Percentiles rank a stretch among this genome's conserved stretches.
These are phyloP conservation scores for Lachancea nothofagi DNA, from an alignment of 805 yeast species.

Conservation along the genomic window DNA sequence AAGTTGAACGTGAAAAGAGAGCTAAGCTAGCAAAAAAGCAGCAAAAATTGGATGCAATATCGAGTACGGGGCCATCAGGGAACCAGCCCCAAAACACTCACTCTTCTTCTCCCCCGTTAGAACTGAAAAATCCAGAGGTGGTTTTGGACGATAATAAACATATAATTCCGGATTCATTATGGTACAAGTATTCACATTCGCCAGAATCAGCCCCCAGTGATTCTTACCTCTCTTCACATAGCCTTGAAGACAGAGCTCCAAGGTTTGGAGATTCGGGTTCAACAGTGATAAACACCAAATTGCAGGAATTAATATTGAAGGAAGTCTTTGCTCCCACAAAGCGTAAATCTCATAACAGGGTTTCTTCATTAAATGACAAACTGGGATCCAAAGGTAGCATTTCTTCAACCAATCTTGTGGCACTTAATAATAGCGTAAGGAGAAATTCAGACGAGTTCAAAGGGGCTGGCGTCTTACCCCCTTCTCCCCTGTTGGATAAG, in stretches of 20 bases:
- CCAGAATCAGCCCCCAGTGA: constrained; percentile 32
- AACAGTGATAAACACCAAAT: constrained; percentile 62
- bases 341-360: constrained; percentile 4
- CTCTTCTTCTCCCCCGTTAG: constrained; percentile 4
- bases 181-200: constrained; percentile 53
- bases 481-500: constrained; percentile 21
- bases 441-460: constrained; percentile 7
- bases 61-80: background rate
- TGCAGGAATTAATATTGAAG: constrained; percentile 63
- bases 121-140: constrained; percentile 49
- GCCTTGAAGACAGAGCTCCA: constrained; percentile 5
- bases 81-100: background rate
- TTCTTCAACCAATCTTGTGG: constrained; percentile 4
- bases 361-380: constrained; percentile 8
- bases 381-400: constrained; percentile 5
- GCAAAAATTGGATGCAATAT: constrained; percentile 1
- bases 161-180: constrained; percentile 76
- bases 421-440: background rate
- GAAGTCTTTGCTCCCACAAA: constrained; percentile 53
- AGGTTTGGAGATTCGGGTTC: constrained; percentile 34
- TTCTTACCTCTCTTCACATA: constrained; percentile 17
- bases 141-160: constrained; percentile 86
- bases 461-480: background rate
- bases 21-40: constrained; percentile 10
- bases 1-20: constrained; percentile 10